Evolutionary conservation across 805 yeast genomes (phyloP).

Genomic region (Cyberlindnera xylosilytica): DNA sequence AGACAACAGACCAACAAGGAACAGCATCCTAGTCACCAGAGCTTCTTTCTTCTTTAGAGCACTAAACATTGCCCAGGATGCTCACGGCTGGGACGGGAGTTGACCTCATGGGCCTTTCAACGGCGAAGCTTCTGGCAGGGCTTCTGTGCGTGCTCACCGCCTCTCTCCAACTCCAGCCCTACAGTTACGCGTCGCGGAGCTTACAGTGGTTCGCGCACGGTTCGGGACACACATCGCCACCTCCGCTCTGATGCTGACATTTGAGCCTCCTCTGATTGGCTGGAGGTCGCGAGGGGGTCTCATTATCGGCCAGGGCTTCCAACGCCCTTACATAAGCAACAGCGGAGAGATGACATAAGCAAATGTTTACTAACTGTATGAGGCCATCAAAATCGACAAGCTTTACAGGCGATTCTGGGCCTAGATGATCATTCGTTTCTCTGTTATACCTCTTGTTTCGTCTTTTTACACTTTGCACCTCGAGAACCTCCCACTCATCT

Average conservation of each 20-base stretch:
- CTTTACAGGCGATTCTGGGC: neutral
- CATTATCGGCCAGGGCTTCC: conserved; percentile 2
- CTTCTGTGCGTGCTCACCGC: neutral
- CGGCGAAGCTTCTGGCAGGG: neutral
- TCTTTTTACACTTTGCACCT: too few relatives aligned
- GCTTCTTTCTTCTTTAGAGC: too few relatives aligned
- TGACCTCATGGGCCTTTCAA: too few relatives aligned
- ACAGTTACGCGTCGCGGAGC: neutral
- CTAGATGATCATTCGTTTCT: too few relatives aligned
- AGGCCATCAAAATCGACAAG: neutral
- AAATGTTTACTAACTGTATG: neutral
- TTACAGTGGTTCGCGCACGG: neutral
- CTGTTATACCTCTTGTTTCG: too few relatives aligned
- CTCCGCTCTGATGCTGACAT: conserved; percentile 13
- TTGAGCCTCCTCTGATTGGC: conserved; percentile 18
- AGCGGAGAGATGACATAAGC: conserved; percentile 3
- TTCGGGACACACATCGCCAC: neutral
- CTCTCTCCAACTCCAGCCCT: too few relatives aligned
- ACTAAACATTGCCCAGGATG: too few relatives aligned
- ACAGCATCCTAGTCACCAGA: too few relatives aligned
- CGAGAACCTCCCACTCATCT: too few relatives aligned
- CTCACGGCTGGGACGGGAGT: too few relatives aligned
- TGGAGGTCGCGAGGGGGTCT: neutral
- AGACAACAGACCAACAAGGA: too few relatives aligned
- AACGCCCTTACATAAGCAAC: conserved; percentile 7